Conservation (phyloP, 768 basidiomycete genomes). For the Podaxis sp. region DNA sequence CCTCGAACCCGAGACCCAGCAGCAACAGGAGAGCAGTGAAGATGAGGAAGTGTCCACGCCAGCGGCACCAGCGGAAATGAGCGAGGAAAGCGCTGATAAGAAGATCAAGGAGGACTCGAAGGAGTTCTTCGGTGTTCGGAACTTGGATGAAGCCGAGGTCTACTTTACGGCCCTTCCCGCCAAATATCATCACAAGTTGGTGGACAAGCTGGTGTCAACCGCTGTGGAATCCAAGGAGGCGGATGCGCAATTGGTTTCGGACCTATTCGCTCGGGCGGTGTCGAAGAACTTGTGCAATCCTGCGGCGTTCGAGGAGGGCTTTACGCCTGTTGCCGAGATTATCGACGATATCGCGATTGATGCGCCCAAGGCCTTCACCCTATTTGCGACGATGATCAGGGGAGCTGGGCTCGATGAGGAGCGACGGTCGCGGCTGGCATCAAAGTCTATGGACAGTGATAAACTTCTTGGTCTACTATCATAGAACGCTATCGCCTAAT, state of each 20-base stretch:
- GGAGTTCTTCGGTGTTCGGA: conserved; percentile 85
- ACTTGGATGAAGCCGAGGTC: conserved; percentile 82
- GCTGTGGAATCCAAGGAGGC: conserved; percentile 83
- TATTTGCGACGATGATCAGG: conserved; percentile 74
- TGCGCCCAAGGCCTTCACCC: conserved; percentile 80
- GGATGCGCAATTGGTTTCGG: conserved; percentile 75
- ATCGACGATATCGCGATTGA: conserved; percentile 91
- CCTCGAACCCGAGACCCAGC: conserved; percentile 43
- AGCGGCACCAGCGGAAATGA: conserved; percentile 45
- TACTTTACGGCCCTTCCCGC: conserved; percentile 79
- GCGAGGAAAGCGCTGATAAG: conserved; percentile 64
- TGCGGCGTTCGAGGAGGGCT: conserved; percentile 72
- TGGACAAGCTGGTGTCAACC: conserved; percentile 71
- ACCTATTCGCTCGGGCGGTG: conserved; percentile 66
- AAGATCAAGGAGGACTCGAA: conserved; percentile 82
- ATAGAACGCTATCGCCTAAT: conserved; percentile 32
- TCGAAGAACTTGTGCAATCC: conserved; percentile 60
- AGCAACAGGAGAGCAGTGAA: conserved; percentile 49
- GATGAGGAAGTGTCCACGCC: conserved; percentile 48
- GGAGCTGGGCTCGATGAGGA: conserved; percentile 68
- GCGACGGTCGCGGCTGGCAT: conserved; percentile 51
- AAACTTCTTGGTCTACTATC: conserved; percentile 60
- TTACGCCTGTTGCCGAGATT: conserved; percentile 65
- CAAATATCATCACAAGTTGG: conserved; percentile 60
- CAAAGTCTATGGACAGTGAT: conserved; percentile 61